phyloP scores from a whole-genome alignment of 2,329 filamentous ascomycete genomes.

The Ophiostoma himal-ulmi region DNA sequence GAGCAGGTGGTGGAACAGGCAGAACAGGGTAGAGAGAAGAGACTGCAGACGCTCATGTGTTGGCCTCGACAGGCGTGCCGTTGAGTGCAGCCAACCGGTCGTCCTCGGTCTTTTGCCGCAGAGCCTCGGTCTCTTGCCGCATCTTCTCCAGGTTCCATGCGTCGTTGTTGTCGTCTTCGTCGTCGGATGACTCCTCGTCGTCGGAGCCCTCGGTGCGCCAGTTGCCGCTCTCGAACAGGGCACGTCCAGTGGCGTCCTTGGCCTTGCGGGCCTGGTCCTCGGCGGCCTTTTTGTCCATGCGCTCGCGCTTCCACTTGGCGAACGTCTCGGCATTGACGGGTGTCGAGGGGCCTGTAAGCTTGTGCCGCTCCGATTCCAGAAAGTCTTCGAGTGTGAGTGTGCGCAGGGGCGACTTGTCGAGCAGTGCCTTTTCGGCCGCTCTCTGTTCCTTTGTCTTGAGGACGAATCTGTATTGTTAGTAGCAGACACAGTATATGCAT shows the following conservation, averaged over 20 bases:
- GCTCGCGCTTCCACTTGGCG: constrained; percentile 94
- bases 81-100: constrained; percentile 48
- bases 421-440: constrained; percentile 86
- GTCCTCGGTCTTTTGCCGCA: constrained; percentile 70
- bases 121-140: constrained; percentile 74
- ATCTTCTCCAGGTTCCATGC: constrained; percentile 77
- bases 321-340: constrained; percentile 91
- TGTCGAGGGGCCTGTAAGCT: constrained; percentile 83
- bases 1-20: neutral
- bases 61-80: constrained; percentile 15
- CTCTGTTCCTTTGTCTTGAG: constrained; percentile 97
- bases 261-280: constrained; percentile 84
- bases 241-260: constrained; percentile 92
- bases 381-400: constrained; percentile 97
- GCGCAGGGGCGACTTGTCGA: constrained; percentile 92
- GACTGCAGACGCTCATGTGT: neutral
- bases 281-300: constrained; percentile 89
- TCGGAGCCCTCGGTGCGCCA: constrained; percentile 67
- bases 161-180: constrained; percentile 50
- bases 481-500: neutral
- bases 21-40: neutral
- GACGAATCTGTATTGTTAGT: constrained; percentile 61
- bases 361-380: constrained; percentile 91
- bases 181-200: constrained; percentile 49
- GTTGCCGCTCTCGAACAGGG: constrained; percentile 93